phyloP scores from a whole-genome alignment of 1,284 basidiomycete species.

The Trichosporon faecale region DNA sequence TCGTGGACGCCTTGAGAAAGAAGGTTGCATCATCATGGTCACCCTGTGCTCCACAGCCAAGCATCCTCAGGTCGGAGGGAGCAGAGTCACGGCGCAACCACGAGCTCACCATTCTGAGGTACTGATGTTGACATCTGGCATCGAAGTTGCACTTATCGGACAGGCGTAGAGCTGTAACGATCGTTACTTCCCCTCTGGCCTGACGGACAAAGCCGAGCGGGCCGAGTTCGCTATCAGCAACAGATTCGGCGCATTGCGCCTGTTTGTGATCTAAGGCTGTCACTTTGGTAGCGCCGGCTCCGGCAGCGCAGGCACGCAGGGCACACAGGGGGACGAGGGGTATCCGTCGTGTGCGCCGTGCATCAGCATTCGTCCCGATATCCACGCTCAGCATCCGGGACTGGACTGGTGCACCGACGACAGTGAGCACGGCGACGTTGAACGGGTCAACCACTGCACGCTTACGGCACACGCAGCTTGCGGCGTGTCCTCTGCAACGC shows the following conservation, averaged over 20 bases:
- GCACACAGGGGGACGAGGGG: not conserved
- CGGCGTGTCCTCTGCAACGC: not conserved
- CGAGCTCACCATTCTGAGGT: not conserved
- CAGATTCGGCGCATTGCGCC: not conserved
- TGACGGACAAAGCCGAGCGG: not conserved
- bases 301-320: not conserved
- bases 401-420: not conserved
- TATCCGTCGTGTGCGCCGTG: not conserved
- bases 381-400: not conserved
- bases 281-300: not conserved
- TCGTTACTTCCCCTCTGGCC: not conserved
- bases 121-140: not conserved
- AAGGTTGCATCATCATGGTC: not conserved
- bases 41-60: not conserved
- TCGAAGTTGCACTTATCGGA: not conserved
- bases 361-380: not conserved
- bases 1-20: not conserved
- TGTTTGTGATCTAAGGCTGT: not conserved
- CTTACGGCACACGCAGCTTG: not conserved
- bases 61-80: not conserved
- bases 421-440: not conserved
- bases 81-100: not conserved
- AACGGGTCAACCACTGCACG: not conserved
- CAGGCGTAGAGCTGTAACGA: not conserved
- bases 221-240: not conserved